Base-by-base conservation (phyloP, 148 eudicot genomes). In the Beta vulgaris region DNA sequence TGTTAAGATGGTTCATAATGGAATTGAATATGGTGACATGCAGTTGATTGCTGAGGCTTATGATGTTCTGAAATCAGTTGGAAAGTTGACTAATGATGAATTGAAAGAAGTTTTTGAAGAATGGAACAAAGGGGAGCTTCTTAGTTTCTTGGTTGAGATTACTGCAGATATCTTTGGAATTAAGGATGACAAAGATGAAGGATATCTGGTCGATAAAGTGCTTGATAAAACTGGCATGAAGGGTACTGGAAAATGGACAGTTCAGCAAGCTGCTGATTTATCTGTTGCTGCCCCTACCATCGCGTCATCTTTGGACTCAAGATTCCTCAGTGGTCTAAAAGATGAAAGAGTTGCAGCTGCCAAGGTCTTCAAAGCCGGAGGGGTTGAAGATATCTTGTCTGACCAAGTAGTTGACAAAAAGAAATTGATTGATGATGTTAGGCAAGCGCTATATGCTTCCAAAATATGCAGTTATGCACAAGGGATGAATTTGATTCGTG, bases 201-300 rank as follows among this genome's bases (percentile, higher is more conserved):
- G 98, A 37, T 80, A 86, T 85, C 71, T 92, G 80, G 91, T 92
- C 0, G 96, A 92, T 78, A 92, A 89, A 80, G 98, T 92, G 55
- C 81, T 92, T 31, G 98, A 92, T 60, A 92, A 92, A 85, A 92
- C 98, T 5, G 97, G 97, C 68, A 92, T 92, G 97, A 92, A 92
- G 81, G 97, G 97, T 44, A 92, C 97, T 3, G 95, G 97, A 9
- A 92, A 92, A 82, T 92, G 97, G 97, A 92, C 97, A 1, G 97
- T 92, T 68, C 97, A 92, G 74, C 96, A 90, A 86, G 98, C 98
- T 73, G 96, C 98, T 76, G 98, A 92, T 51, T 72, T 92, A 53
- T 90, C 96, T 23, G 72, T 92, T 78, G 98, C 98, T 0, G 90
- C 91, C 54, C 98, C 98, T 15, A 92, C 98, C 44, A 90, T 90